Base-by-base conservation (phyloP, 2,329 filamentous ascomycete genomes). In the Fusarium multiceps region DNA sequence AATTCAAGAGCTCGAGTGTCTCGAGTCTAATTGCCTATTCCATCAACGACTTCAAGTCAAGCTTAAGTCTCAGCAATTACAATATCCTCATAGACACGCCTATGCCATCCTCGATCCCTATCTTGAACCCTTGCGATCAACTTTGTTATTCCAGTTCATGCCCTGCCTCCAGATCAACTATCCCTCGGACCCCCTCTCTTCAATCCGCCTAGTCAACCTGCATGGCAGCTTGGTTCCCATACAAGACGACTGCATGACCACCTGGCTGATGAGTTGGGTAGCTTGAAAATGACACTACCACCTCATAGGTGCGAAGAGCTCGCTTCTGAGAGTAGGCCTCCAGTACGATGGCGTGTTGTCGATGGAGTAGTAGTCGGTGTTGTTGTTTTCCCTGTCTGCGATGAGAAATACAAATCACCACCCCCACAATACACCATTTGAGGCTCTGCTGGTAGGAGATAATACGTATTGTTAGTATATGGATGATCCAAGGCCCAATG, bases 191-290 rank as follows among this genome's bases (percentile, higher is more conserved):
- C 27, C 18, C 23, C 54, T 40, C 30, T 18, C 6, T 11, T 3
- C 10, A n/a, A 9, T 20, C 37, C 21, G 20, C 7, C 6, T 16
- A 37, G 13, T 51, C 47, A 32, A 30, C 41, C 40, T 41, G n/a
- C n/a, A 41, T 37, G 47, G 13, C 20, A 64, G 41, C n/a, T 20
- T n/a, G 6, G 16, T 21, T 57, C 47, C 32, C 2, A 18, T 42
- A 45, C 8, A 18, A 57, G 51, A 23, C 30, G 45, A 37, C 46
- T 47, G 59, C 61, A 64, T 41, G 16, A 32, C 13, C 7, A 37
- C 6, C 18, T 25, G 23, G 13, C 10, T 20, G n/a, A 28, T 21
- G 21, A 23, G 50, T 28, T 46, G 49, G 56, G 25, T 14, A 55
- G 56, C 23, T 46, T 59, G 56, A 59, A 59, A 59, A 55, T 20